phyloP scores from a whole-genome alignment of 371 early-diverging fungal species.

The Dinochytrium kinnereticum region DNA sequence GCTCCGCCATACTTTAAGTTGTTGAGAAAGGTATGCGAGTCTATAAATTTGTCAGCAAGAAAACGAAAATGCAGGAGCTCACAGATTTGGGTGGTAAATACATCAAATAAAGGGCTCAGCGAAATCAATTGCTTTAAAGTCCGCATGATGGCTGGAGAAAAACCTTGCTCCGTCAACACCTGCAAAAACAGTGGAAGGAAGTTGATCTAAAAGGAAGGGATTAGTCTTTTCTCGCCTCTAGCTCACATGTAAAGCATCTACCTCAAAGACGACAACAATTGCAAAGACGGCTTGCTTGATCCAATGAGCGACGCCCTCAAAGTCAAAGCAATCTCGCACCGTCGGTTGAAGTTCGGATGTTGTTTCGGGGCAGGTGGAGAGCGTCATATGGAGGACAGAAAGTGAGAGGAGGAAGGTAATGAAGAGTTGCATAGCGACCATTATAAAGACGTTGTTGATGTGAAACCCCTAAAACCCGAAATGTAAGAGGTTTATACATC shows the following conservation, averaged over 20 bases:
- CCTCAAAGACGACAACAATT: constrained; percentile 33
- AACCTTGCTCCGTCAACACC: constrained; percentile 85
- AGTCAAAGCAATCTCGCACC: constrained; percentile 70
- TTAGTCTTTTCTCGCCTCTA: not conserved
- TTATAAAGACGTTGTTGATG: constrained; percentile 88
- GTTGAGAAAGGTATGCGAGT: constrained; percentile 80
- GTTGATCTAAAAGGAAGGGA: constrained; percentile 47
- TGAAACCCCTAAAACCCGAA: constrained; percentile 70
- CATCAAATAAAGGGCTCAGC: constrained; percentile 86
- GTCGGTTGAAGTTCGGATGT: constrained; percentile 41
- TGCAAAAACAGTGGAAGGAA: constrained; percentile 88
- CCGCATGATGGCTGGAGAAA: constrained; percentile 73
- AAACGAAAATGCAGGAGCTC: not conserved
- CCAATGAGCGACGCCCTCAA: constrained; percentile 81
- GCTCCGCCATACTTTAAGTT: constrained; percentile 79
- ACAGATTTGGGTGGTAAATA: constrained; percentile 78
- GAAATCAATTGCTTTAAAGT: constrained; percentile 83
- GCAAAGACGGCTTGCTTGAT: constrained; percentile 70
- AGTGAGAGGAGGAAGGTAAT: constrained; percentile 78
- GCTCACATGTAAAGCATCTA: not conserved
- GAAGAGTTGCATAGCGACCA: constrained; percentile 84
- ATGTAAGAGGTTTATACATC: not conserved
- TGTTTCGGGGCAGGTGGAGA: constrained; percentile 62
- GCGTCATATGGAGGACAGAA: constrained; percentile 69
- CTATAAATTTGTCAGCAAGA: constrained; percentile 5